These are phyloP conservation scores for Metarhizium guizhouense DNA, from an alignment of 2,329 filamentous ascomycete genomes.

Conservation along the genomic window DNA sequence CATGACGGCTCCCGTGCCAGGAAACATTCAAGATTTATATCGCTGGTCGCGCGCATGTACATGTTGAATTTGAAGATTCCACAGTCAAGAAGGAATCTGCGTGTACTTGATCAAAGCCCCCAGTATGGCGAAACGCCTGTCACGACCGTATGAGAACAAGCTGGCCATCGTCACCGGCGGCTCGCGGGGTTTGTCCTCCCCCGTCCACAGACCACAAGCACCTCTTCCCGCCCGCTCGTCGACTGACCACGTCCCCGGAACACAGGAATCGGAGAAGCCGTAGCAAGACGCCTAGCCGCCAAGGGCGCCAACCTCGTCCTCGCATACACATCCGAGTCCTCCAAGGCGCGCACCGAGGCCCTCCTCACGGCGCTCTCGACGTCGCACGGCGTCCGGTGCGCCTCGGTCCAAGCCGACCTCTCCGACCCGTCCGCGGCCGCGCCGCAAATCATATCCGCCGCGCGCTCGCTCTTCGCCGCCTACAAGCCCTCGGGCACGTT, in stretches of 20 bases:
- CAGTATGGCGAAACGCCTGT: no score
- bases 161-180: constrained; percentile 25
- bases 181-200: constrained; percentile 19
- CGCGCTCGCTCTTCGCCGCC: constrained; percentile 16
- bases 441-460: constrained; percentile 20
- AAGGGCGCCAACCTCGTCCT: constrained; percentile 53
- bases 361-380: constrained; percentile 37
- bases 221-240: no score
- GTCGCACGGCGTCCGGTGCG: constrained; percentile 28
- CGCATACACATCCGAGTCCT: constrained; percentile 50
- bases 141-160: constrained; percentile 21
- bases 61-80: no score
- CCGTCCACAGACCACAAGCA: background rate
- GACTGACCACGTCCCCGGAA: no score
- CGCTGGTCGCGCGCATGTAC: no score
- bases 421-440: constrained; percentile 15
- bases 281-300: constrained; percentile 46
- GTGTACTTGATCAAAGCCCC: background rate
- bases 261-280: constrained; percentile 44
- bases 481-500: constrained; percentile 15
- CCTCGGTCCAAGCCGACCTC: constrained; percentile 21
- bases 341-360: constrained; percentile 34
- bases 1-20: no score
- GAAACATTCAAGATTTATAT: no score
- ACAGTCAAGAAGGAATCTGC: background rate